phyloP scores from a whole-genome alignment of 1,284 basidiomycete species.

The Ganoderma meredithae region DNA sequence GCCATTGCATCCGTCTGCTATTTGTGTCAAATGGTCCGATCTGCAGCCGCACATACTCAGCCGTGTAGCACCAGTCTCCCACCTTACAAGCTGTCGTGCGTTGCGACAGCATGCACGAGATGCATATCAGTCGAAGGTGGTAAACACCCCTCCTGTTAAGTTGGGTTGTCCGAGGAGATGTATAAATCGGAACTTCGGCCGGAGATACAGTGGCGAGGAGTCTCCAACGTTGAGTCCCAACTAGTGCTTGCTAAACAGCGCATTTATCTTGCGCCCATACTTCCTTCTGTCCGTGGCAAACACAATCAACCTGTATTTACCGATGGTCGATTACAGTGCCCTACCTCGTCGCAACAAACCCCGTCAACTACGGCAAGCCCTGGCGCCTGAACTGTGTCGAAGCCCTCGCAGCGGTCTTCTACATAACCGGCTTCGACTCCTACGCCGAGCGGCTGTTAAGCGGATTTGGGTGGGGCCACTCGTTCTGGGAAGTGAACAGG shows the following conservation, averaged over 20 bases:
- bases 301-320: not conserved
- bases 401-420: constrained; percentile 92
- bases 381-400: constrained; percentile 93
- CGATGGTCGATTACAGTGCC: constrained; percentile 67
- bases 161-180: not conserved
- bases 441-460: constrained; percentile 81
- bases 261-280: not conserved
- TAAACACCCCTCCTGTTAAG: no score
- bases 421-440: constrained; percentile 84
- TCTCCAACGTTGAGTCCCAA: not conserved
- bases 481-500: constrained; percentile 88
- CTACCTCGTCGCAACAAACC: constrained; percentile 92
- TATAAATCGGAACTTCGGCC: not conserved
- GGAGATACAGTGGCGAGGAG: not conserved
- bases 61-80: not conserved
- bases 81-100: no score
- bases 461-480: constrained; percentile 88
- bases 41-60: not conserved
- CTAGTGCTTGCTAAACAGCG: not conserved
- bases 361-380: constrained; percentile 95
- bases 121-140: no score
- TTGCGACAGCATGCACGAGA: no score
- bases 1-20: not conserved
- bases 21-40: not conserved
- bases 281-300: not conserved